These are phyloP conservation scores for Onygenales sp. DNA, from an alignment of 2,329 filamentous ascomycete genomes.

Conservation along the genomic window DNA sequence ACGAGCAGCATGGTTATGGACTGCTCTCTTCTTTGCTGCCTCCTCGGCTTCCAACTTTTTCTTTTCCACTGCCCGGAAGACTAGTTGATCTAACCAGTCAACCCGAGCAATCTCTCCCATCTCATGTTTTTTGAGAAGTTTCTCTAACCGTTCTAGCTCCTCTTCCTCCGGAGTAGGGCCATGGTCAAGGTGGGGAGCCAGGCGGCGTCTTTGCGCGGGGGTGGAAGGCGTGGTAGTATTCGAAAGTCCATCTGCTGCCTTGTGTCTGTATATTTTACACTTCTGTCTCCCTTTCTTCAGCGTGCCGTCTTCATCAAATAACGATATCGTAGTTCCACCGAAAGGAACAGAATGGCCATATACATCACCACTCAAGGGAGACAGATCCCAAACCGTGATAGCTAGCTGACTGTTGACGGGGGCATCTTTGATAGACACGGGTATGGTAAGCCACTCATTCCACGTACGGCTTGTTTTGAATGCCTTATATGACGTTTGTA, in stretches of 20 bases:
- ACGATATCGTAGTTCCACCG: conserved; percentile 78
- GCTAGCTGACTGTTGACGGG: conserved; percentile 76
- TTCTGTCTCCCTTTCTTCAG: conserved; percentile 87
- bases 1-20: conserved; percentile 26
- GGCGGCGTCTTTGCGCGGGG: conserved; percentile 45
- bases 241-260: conserved; percentile 74
- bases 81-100: conserved; percentile 91
- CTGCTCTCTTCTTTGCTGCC: conserved; percentile 49
- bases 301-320: conserved; percentile 92
- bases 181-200: conserved; percentile 37
- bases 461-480: conserved; percentile 68
- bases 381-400: conserved; percentile 92
- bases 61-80: conserved; percentile 84
- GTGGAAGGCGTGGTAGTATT: conserved; percentile 68
- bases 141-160: conserved; percentile 82
- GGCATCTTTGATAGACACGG: conserved; percentile 72
- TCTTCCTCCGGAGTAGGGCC: conserved; percentile 59
- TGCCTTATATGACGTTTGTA: conserved; percentile 86
- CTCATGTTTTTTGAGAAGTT: conserved; percentile 91
- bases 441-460: conserved; percentile 94
- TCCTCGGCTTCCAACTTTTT: conserved; percentile 56
- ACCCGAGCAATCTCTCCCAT: conserved; percentile 91
- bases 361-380: conserved; percentile 63
- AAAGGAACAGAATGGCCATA: conserved; percentile 79
- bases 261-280: conserved; percentile 73